A percentile compares a stretch with the other conserved stretches of the same genome.
phyloP scores from a whole-genome alignment of 139 green algal genomes.

The Gonium pectorale region DNA sequence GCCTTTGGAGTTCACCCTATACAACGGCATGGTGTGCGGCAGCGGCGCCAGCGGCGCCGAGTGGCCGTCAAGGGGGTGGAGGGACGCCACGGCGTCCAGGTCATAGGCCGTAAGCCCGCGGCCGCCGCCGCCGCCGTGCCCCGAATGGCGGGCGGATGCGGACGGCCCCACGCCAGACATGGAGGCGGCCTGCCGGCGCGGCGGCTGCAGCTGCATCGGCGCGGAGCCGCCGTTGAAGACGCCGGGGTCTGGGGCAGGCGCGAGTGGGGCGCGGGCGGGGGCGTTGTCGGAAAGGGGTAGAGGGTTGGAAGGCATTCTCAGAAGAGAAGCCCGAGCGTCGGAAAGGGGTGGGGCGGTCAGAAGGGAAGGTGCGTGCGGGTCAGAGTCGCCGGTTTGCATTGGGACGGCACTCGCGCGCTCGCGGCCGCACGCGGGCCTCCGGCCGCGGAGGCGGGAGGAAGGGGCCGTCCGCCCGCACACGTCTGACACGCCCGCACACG shows the following conservation, averaged over 20 bases:
- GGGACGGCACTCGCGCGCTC: too few relatives aligned
- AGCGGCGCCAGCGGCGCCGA: neutral
- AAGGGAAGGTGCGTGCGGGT: too few relatives aligned
- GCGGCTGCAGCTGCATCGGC: neutral
- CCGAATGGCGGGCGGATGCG: neutral
- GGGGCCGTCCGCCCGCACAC: too few relatives aligned
- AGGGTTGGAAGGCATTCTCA: too few relatives aligned
- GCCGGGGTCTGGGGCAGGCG: neutral
- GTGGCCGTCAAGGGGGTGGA: neutral
- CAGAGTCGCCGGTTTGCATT: too few relatives aligned
- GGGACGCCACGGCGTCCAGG: conserved; percentile 13
- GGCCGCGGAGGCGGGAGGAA: too few relatives aligned
- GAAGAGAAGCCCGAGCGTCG: too few relatives aligned
- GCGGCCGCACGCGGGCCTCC: too few relatives aligned
- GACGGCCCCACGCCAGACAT: neutral
- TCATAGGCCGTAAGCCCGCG: neutral
- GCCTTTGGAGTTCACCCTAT: neutral
- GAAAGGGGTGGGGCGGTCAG: too few relatives aligned
- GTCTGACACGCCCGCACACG: too few relatives aligned
- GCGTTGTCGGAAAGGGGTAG: too few relatives aligned
- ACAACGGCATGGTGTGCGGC: neutral
- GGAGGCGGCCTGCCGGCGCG: neutral
- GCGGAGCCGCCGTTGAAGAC: neutral
- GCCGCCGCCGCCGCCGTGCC: neutral
- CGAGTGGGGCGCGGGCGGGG: neutral